Evolutionary conservation across 805 yeast species (phyloP), one percentile per base, ranked within the genome.

Genomic region (Saturnispora kantuleensis): DNA sequence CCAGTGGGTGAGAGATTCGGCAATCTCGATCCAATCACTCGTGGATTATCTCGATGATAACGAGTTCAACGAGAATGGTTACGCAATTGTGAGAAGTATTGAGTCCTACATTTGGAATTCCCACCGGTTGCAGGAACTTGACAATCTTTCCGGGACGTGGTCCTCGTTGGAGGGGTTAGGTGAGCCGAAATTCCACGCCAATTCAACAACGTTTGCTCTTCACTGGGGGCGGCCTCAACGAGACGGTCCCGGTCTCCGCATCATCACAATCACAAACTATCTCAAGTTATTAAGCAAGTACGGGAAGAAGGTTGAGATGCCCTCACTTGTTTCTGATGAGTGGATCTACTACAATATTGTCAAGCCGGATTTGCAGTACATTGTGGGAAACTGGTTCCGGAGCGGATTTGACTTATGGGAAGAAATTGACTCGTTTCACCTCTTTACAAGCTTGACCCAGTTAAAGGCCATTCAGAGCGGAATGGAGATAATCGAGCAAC

Each of bases 171-270:
- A 63, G 8, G 87, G 85, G 2, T 67, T 89, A 31, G 97, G 97
- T 2, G 97, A 90, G 59, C 97, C 97, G 7, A 90, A 90, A 60
- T 90, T 83, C 57, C 60, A 71, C 58, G 76, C 79, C 4, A 74
- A 86, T 57, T 80, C 82, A 18, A 54, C 76, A 0, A 68, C 84
- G 1, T 90, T 83, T 55, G 60, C 61, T 5, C 79, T 66, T 2
- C 59, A 67, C 31, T 90, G 97, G 97, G 97, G 97, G 2, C 70
- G 97, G 53, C 97, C 97, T 1, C 97, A 90, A 63, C 74, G 87
- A 48, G 97, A 90, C 60, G 97, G 97, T 0, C 96, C 97, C 1
- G 89, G 94, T 1, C 68, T 90, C 46, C 71, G 97, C 54, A 71
- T 79, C 10, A 71, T 81, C 45, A 73, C 95, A 1, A 69, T 81